Evolutionary conservation across 129 eudicot species (phyloP).

Genomic region (Helianthus tuberosus): DNA sequence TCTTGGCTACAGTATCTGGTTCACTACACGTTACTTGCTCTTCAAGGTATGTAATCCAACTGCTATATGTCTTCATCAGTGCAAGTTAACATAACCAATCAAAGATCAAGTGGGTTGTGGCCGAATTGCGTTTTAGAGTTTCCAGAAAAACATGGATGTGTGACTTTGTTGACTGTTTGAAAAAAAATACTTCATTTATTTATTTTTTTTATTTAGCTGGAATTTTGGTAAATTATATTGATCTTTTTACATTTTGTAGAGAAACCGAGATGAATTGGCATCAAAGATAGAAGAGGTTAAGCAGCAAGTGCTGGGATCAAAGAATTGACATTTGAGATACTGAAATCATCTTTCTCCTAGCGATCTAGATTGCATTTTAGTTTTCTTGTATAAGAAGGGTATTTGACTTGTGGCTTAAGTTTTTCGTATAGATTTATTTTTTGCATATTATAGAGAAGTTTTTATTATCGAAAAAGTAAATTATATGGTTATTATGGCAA

Average conservation of each 20-base stretch:
- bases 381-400: conserved; percentile 24
- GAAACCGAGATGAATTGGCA: conserved; percentile 72
- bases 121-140: neutral
- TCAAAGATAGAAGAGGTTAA: conserved; percentile 73
- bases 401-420: neutral
- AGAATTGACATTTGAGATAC: conserved; percentile 33
- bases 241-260: conserved; percentile 42
- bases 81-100: neutral
- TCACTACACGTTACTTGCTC: conserved; percentile 71
- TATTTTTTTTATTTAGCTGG: neutral
- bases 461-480: too few species aligned
- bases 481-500: too few species aligned
- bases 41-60: conserved; percentile 57
- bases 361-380: conserved; percentile 13
- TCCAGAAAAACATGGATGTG: neutral
- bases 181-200: neutral
- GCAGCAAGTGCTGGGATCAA: conserved; percentile 67
- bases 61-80: neutral
- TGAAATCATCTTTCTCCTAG: conserved; percentile 12
- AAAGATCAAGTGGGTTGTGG: neutral
- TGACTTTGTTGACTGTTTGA: neutral
- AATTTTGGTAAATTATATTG: neutral
- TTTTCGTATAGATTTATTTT: neutral
- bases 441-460: too few species aligned
- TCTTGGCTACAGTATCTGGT: conserved; percentile 84